Conservation (phyloP, 2,329 filamentous ascomycete genomes). For the Diplodia seriata region DNA sequence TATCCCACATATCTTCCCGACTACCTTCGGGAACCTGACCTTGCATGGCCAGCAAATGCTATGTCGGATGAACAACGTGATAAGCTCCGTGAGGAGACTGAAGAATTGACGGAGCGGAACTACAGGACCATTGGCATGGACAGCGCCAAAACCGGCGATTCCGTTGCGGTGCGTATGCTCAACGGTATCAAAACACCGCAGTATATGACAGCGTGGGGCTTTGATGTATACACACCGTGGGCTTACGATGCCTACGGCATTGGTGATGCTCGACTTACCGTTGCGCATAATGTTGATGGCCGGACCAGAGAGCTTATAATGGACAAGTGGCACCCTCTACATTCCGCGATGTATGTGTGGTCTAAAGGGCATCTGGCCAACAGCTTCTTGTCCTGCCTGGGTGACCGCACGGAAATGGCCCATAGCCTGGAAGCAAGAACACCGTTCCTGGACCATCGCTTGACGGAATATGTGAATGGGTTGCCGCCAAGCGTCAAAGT, state of each 20-base stretch:
- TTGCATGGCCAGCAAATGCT: constrained; percentile 32
- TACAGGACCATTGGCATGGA: constrained; percentile 41
- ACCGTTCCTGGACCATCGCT: constrained; percentile 51
- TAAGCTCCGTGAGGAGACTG: constrained; percentile 33
- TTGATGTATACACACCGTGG: constrained; percentile 48
- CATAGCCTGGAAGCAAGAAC: constrained; percentile 51
- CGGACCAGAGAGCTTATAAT: constrained; percentile 41
- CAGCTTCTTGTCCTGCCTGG: constrained; percentile 52
- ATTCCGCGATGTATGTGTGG: constrained; percentile 41
- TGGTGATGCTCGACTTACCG: constrained; percentile 44
- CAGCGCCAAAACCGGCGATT: constrained; percentile 38
- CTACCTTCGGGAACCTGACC: constrained; percentile 58
- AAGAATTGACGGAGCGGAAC: constrained; percentile 24
- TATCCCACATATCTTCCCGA: constrained; percentile 58
- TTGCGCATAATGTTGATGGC: constrained; percentile 44
- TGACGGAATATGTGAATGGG: constrained; percentile 50
- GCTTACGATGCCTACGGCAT: constrained; percentile 39
- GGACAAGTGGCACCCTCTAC: constrained; percentile 40
- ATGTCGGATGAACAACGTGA: constrained; percentile 36
- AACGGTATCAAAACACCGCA: constrained; percentile 50
- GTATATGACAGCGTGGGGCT: constrained; percentile 46
- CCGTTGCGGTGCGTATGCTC: constrained; percentile 46
- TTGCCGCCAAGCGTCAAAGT: constrained; percentile 50
- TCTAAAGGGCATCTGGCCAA: constrained; percentile 38
- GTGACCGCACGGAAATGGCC: constrained; percentile 56